Evolutionary conservation across 306 rosid species (phyloP).

Genomic region (Inga oerstediana): DNA sequence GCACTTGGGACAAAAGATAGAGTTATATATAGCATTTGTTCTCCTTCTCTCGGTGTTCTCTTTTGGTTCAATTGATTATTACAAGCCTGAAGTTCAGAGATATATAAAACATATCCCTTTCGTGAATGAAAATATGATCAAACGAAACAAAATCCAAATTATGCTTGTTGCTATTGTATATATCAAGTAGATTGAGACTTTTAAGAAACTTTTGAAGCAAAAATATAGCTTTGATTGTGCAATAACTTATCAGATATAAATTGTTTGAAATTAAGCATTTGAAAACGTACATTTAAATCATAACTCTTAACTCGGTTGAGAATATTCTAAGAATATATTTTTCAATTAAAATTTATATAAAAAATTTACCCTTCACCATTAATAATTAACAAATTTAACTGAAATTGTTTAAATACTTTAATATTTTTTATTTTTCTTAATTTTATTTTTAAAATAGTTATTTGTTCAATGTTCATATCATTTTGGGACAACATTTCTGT

Average conservation of each 20-base stretch:
- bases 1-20: not conserved
- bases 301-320: too few relatives aligned
- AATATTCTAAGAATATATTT: too few relatives aligned
- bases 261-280: not conserved
- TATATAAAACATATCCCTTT: not conserved
- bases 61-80: not conserved
- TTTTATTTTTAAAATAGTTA: too few relatives aligned
- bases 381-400: too few relatives aligned
- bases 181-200: not conserved
- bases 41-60: constrained; percentile 27
- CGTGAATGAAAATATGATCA: not conserved
- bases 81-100: not conserved
- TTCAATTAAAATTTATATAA: too few relatives aligned
- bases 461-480: too few relatives aligned
- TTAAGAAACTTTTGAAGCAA: not conserved
- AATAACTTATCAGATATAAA: not conserved
- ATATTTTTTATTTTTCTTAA: too few relatives aligned
- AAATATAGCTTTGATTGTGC: not conserved
- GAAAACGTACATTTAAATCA: too few relatives aligned
- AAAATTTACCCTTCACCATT: too few relatives aligned
- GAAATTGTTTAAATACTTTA: too few relatives aligned
- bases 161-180: too few relatives aligned
- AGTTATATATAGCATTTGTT: not conserved
- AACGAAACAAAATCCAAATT: not conserved
- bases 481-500: too few relatives aligned